Base-by-base conservation (phyloP, 106 monocot genomes). In the Platanthera zijinensis region DNA sequence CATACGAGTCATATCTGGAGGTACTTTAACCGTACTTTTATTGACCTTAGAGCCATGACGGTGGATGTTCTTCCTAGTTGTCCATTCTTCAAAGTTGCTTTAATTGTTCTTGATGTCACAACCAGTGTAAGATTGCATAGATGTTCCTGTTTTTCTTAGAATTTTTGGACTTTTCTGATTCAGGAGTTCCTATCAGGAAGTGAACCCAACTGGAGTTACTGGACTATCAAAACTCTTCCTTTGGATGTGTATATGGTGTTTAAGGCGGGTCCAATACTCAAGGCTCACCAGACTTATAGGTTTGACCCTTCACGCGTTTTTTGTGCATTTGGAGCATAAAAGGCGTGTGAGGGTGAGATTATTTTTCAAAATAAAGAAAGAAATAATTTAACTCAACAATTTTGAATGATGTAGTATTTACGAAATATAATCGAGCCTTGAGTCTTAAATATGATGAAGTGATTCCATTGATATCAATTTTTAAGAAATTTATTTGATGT, bases 1-100 rank as follows among this genome's bases (percentile, higher is more conserved):
- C 10, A 77, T 96, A 75, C 77, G 90, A 48, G 84, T 96, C 75
- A 54, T 92, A 32, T 79, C 86, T 57, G 80, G 86, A 89, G 96
- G 96, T 93, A 91, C 56, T 79, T 50, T 18, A 10, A 14, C 1
- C 22, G 18, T 45, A 56, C 52, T 45, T 3, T 32, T 30, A 32
- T 62, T 1, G 10, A 53, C 10, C n/a, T 66, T 25, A 66, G 10
- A 19, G 30, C 32, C 52, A 53, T 53, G 59, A 61, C n/a, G 21
- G 18, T 19, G 18, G 8, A 61, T 61, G 59, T 9, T 61, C 19
- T 61, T 61, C 19, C 59, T 61, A 61, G 18, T 61, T 61, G 5
- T 61, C 39, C 8, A 21, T 8, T 9, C 21, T 61, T 61, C 21
- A 61, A 61, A 19, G 56, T 61, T 61, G 7, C 21, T 61, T 21